Percentiles rank a stretch among this genome's conserved stretches.
phyloP scores from a whole-genome alignment of 2,329 filamentous ascomycete genomes.

The Salinomyces thailandicus region DNA sequence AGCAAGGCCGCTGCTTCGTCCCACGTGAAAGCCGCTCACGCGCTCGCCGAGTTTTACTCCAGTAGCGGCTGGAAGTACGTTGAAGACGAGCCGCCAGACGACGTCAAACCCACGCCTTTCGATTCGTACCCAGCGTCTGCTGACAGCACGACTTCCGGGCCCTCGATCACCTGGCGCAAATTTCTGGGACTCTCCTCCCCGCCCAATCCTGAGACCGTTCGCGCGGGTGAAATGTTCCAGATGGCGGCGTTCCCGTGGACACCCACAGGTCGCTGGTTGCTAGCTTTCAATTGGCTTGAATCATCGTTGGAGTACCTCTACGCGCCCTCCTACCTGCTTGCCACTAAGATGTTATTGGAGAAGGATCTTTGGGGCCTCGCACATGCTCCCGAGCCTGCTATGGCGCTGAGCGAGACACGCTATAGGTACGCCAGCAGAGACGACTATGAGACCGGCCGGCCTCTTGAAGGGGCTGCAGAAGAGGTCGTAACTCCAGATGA shows the following conservation, averaged over 20 bases:
- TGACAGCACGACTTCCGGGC: not conserved
- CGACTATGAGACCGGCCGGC: constrained; percentile 11
- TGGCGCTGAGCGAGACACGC: constrained; percentile 14
- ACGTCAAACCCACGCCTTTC: constrained; percentile 25
- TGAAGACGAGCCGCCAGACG: constrained; percentile 24
- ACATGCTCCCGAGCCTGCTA: constrained; percentile 14
- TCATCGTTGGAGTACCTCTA: constrained; percentile 13
- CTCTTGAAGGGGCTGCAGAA: constrained; percentile 2
- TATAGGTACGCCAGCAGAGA: constrained; percentile 17
- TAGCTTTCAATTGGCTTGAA: constrained; percentile 22
- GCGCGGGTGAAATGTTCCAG: constrained; percentile 16
- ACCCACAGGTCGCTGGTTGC: constrained; percentile 12
- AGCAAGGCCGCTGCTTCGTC: constrained; percentile 35
- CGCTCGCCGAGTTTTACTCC: constrained; percentile 32
- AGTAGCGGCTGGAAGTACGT: constrained; percentile 23
- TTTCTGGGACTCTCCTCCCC: not conserved
- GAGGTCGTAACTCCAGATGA: constrained; percentile 1
- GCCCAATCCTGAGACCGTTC: constrained; percentile 6
- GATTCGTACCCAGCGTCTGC: constrained; percentile 18
- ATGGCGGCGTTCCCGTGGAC: constrained; percentile 19
- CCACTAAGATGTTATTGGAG: constrained; percentile 16
- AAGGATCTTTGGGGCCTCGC: constrained; percentile 16
- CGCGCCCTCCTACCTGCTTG: constrained; percentile 19
- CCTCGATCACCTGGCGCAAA: not conserved
- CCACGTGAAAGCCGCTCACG: constrained; percentile 28